Evolutionary conservation across 805 yeast species (phyloP).

Genomic region (Zygoascus biomembranicola): DNA sequence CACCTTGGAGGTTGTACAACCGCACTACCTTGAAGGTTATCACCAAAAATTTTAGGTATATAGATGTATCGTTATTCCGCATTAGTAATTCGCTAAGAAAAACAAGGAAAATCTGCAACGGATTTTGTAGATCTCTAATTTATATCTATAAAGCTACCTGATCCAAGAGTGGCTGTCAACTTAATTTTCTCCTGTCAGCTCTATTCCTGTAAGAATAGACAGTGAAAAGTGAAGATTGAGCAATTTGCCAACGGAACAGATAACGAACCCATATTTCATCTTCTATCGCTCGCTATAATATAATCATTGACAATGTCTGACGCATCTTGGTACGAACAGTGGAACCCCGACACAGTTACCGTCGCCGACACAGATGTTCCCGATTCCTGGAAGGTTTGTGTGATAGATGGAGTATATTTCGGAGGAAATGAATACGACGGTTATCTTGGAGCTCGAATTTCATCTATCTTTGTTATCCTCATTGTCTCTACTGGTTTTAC

Average conservation of each 20-base stretch:
- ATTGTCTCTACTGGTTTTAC: constrained; percentile 37
- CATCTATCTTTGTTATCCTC: constrained; percentile 55
- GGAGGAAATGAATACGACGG: constrained; percentile 38
- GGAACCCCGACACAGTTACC: constrained; percentile 27
- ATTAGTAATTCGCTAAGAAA: too few relatives aligned
- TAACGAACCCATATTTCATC: too few relatives aligned
- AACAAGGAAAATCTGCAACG: too few relatives aligned
- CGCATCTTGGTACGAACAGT: background rate
- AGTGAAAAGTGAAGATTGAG: too few relatives aligned
- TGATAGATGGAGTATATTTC: constrained; percentile 34
- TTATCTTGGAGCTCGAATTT: constrained; percentile 39
- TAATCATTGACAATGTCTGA: background rate
- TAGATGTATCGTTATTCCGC: background rate
- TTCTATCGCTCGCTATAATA: too few relatives aligned
- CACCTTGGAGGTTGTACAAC: background rate
- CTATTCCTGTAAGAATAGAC: too few relatives aligned
- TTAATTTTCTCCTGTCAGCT: too few relatives aligned
- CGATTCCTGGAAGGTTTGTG: constrained; percentile 36
- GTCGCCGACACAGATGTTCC: constrained; percentile 23
- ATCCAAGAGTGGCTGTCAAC: too few relatives aligned
- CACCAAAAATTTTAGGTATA: background rate
- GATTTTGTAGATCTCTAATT: too few relatives aligned
- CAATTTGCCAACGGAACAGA: too few relatives aligned
- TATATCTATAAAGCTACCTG: too few relatives aligned
- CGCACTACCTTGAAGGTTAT: background rate